A percentile compares a stretch with the other conserved stretches of the same genome.
Conservation (phyloP, 345 rosid species). For the Hirschfeldia incana region DNA sequence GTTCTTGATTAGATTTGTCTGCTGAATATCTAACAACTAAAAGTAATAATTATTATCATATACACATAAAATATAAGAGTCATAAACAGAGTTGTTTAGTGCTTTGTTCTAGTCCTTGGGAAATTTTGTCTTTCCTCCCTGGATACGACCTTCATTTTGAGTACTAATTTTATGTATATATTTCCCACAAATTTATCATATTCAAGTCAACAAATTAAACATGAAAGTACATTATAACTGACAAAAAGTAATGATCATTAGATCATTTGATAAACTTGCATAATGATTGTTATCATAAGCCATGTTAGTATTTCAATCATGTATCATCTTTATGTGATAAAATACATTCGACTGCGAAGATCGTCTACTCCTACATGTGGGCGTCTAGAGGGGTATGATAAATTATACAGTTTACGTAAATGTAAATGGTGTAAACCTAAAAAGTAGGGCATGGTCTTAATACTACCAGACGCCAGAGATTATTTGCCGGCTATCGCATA, state of each 20-base stretch:
- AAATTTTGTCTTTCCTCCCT: conserved; percentile 1
- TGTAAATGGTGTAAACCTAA: not conserved
- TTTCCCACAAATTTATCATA: not conserved
- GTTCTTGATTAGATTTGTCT: not conserved
- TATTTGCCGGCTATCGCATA: not conserved
- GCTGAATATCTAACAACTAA: not conserved
- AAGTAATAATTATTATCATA: not conserved
- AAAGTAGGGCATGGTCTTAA: not conserved
- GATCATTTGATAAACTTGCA: conserved; percentile 22
- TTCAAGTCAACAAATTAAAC: not conserved
- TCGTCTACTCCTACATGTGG: not conserved
- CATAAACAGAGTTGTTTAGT: not conserved
- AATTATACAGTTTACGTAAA: not conserved
- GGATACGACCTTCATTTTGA: conserved; percentile 28
- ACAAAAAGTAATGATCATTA: not conserved
- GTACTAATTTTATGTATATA: not conserved
- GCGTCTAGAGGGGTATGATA: not conserved
- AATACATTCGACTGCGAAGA: not conserved
- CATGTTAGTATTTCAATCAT: conserved; percentile 8
- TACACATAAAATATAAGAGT: not conserved
- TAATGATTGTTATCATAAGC: conserved; percentile 10
- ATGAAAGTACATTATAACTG: not conserved
- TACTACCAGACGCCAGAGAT: not conserved
- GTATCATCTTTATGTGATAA: conserved; percentile 7
- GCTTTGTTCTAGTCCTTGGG: not conserved